Evolutionary conservation across 2,329 filamentous ascomycete genomes (phyloP).

Genomic region (Sordariomycetes sp.): DNA sequence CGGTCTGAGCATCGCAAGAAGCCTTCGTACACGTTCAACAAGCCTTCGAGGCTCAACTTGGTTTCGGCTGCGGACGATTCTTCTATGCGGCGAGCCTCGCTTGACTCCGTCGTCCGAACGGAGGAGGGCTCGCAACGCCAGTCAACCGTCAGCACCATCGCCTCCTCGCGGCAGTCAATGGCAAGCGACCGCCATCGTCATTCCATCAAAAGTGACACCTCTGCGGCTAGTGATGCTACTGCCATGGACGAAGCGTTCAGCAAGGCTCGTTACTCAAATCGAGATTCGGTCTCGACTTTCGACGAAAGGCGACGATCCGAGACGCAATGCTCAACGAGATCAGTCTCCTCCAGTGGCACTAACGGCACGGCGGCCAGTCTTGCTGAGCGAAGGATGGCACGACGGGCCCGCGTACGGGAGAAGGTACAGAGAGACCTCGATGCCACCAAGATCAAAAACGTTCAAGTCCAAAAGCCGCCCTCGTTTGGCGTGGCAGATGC

Average conservation of each 20-base stretch:
- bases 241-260: not conserved
- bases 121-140: not conserved
- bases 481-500: not conserved
- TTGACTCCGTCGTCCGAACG: no score
- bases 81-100: not conserved
- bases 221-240: not conserved
- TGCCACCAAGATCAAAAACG: conserved; percentile 1
- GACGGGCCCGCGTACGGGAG: conserved; percentile 1
- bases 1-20: not conserved
- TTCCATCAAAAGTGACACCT: conserved; percentile 3
- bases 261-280: not conserved
- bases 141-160: conserved; percentile 3
- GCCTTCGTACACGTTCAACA: no score
- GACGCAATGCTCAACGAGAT: not conserved
- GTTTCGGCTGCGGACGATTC: not conserved
- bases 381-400: conserved; percentile 4
- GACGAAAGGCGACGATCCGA: not conserved
- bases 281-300: not conserved
- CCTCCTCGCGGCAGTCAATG: conserved; percentile 1
- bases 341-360: conserved; percentile 1
- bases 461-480: not conserved
- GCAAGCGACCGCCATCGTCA: conserved; percentile 1
- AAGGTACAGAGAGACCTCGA: conserved; percentile 5
- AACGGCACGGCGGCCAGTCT: not conserved
- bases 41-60: not conserved